Conservation (phyloP, 768 basidiomycete genomes). For the Hydnomerulius pinastri region DNA sequence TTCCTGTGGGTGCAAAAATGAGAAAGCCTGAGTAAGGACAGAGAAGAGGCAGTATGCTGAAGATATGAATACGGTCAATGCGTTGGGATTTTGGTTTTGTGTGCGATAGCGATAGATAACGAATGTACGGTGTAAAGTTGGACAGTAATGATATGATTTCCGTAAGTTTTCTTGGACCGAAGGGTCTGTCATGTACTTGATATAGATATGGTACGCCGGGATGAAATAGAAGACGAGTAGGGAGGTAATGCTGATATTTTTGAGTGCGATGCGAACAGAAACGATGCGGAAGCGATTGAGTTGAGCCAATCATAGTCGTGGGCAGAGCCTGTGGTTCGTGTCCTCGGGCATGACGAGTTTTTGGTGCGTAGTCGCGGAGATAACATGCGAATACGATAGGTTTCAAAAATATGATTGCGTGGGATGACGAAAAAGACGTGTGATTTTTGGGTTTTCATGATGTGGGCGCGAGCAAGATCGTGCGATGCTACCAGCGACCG, state of each 20-base stretch:
- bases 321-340: conserved; percentile 24
- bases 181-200: conserved; percentile 30
- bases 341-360: conserved; percentile 14
- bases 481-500: conserved; percentile 23
- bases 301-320: conserved; percentile 18
- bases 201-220: conserved; percentile 38
- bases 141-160: conserved; percentile 35
- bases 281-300: conserved; percentile 20
- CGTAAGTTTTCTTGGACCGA: conserved; percentile 32
- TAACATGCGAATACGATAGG: background rate
- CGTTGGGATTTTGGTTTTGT: conserved; percentile 23
- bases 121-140: conserved; percentile 30
- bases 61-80: conserved; percentile 29
- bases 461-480: too few species aligned
- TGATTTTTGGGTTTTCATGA: background rate
- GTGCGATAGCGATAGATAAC: conserved; percentile 34
- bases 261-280: conserved; percentile 20
- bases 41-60: conserved; percentile 19
- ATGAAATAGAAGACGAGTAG: conserved; percentile 30
- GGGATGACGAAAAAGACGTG: conserved; percentile 2
- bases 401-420: conserved; percentile 6
- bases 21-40: conserved; percentile 17
- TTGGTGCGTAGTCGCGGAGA: conserved; percentile 7
- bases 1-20: conserved; percentile 13
- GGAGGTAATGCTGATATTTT: conserved; percentile 26